phyloP scores from a whole-genome alignment of 2,329 filamentous ascomycete genomes.

The Trichoderma brevicompactum region DNA sequence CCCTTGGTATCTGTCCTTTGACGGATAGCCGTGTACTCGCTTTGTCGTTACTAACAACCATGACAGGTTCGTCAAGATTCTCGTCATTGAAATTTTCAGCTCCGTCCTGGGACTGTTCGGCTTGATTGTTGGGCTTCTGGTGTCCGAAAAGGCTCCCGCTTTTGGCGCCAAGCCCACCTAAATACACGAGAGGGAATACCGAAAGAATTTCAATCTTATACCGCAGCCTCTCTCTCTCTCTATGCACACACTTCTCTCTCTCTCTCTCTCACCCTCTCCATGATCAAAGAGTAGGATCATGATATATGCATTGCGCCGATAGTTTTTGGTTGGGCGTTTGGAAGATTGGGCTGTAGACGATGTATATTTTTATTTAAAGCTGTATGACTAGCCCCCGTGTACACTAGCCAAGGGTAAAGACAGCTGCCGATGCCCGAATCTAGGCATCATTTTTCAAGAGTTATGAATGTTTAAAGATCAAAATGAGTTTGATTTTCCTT shows the following conservation, averaged over 20 bases:
- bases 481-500: neutral
- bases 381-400: slow-evolving; percentile 46
- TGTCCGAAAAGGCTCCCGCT: slow-evolving; percentile 75
- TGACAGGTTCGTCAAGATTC: slow-evolving; percentile 91
- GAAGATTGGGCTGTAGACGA: slow-evolving; percentile 44
- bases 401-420: slow-evolving; percentile 41
- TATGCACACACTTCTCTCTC: neutral
- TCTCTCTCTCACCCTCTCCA: neutral
- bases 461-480: slow-evolving; percentile 10
- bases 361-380: slow-evolving; percentile 34
- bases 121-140: slow-evolving; percentile 88
- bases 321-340: slow-evolving; percentile 48
- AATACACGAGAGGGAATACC: neutral
- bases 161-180: slow-evolving; percentile 31
- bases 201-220: slow-evolving; percentile 24
- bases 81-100: slow-evolving; percentile 99
- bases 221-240: slow-evolving; percentile 1
- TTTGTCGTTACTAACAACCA: slow-evolving; percentile 34
- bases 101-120: slow-evolving; percentile 96
- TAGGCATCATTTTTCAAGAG: slow-evolving; percentile 11
- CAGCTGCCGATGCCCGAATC: slow-evolving; percentile 31
- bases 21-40: neutral
- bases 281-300: slow-evolving; percentile 32
- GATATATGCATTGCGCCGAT: slow-evolving; percentile 45
- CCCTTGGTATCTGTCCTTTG: neutral